These are phyloP conservation scores for Smallanthus sonchifolius DNA, from an alignment of 129 eudicot genomes.

Conservation along the genomic window DNA sequence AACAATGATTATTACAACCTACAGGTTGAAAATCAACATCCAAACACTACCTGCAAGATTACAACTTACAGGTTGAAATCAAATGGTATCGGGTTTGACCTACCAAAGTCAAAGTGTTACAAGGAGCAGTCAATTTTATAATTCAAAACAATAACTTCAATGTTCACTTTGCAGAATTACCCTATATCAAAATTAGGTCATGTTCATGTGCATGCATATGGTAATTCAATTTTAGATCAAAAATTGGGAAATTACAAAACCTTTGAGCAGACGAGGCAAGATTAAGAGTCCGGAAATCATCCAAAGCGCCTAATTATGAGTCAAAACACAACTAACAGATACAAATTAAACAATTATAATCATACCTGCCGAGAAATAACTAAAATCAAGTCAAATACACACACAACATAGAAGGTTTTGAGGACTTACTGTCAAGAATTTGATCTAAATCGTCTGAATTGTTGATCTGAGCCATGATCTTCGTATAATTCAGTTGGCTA, in stretches of 20 bases:
- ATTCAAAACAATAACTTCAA: not conserved
- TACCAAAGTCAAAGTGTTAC: too few species aligned
- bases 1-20: too few species aligned
- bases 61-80: too few species aligned
- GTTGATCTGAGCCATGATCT: constrained; percentile 6
- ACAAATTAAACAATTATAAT: not conserved
- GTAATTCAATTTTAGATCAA: constrained; percentile 32
- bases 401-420: not conserved
- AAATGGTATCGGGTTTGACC: too few species aligned
- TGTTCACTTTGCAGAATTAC: too few species aligned
- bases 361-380: not conserved
- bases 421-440: constrained; percentile 78
- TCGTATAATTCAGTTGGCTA: not conserved
- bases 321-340: constrained; percentile 5
- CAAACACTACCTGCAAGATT: too few species aligned
- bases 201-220: too few species aligned
- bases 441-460: constrained; percentile 72
- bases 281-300: constrained; percentile 85
- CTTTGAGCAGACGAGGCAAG: constrained; percentile 77
- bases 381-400: not conserved
- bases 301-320: constrained; percentile 71
- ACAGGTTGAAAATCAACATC: not conserved
- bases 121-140: too few species aligned
- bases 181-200: too few species aligned
- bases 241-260: constrained; percentile 75